Conservation (phyloP, 768 basidiomycete genomes). For the Amanita polypyramis region DNA sequence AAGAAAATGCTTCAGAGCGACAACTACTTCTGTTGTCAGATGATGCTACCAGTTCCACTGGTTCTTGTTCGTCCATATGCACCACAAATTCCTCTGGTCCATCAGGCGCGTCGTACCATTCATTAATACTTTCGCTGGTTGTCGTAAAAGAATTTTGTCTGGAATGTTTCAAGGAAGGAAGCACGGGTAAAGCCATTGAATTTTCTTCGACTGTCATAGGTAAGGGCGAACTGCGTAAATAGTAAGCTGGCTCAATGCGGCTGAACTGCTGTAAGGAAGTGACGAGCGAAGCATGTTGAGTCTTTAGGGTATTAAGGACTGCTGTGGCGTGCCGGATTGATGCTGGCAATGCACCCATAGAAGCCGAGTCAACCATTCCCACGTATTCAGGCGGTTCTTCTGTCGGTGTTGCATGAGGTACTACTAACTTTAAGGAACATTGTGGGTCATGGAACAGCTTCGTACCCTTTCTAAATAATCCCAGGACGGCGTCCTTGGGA, state of each 20-base stretch:
- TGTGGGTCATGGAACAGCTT: slow-evolving; percentile 6
- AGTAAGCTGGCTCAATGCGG: slow-evolving; percentile 17
- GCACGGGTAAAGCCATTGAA: slow-evolving; percentile 9
- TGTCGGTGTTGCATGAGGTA: slow-evolving; percentile 15
- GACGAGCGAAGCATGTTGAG: slow-evolving; percentile 9
- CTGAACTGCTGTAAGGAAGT: slow-evolving; percentile 21
- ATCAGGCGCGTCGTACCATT: slow-evolving; percentile 73
- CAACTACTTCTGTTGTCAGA: slow-evolving; percentile 30
- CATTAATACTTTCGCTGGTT: slow-evolving; percentile 40
- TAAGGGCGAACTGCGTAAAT: slow-evolving; percentile 25
- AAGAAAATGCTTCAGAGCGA: slow-evolving; percentile 32
- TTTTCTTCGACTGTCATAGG: slow-evolving; percentile 38
- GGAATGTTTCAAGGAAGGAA: slow-evolving; percentile 12
- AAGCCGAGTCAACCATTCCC: not conserved
- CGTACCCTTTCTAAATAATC: slow-evolving; percentile 54
- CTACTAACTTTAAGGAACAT: slow-evolving; percentile 8
- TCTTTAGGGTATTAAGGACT: slow-evolving; percentile 8
- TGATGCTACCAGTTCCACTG: slow-evolving; percentile 20
- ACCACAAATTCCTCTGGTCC: slow-evolving; percentile 66
- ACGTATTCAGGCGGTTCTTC: slow-evolving; percentile 10
- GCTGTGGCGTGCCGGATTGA: slow-evolving; percentile 8
- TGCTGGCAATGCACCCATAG: slow-evolving; percentile 10
- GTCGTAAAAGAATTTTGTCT: slow-evolving; percentile 39
- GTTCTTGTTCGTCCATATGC: slow-evolving; percentile 33
- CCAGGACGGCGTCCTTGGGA: slow-evolving; percentile 33